Evolutionary conservation across 2,329 filamentous ascomycete genomes (phyloP).

Genomic region (Keithomyces neogunnii): DNA sequence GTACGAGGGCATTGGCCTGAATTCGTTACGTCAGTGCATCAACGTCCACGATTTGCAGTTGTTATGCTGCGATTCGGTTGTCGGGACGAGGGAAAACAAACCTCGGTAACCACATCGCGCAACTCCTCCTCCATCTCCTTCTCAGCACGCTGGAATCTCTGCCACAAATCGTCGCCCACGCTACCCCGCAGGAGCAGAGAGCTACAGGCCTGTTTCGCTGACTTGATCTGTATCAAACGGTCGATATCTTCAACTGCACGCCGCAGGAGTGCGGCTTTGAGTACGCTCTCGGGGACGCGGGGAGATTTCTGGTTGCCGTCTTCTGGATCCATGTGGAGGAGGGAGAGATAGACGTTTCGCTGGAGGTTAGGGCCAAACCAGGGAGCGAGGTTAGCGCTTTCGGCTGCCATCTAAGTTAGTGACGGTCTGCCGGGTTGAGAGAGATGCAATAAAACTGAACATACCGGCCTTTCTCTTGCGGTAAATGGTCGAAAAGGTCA

Average conservation of each 20-base stretch:
- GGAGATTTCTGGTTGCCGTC: constrained; percentile 57
- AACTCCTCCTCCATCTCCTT: constrained; percentile 97
- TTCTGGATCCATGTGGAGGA: constrained; percentile 68
- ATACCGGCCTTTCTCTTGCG: constrained; percentile 80
- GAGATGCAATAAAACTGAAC: constrained; percentile 17
- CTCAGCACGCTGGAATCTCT: constrained; percentile 84
- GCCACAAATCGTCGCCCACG: constrained; percentile 93
- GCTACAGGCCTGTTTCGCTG: constrained; percentile 79
- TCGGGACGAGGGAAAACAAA: constrained; percentile 28
- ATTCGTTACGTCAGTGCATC: neutral
- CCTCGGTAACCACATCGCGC: constrained; percentile 87
- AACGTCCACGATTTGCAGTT: too few species aligned
- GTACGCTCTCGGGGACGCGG: constrained; percentile 69
- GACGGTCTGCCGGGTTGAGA: neutral
- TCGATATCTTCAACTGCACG: constrained; percentile 90
- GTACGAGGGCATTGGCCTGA: constrained; percentile 82
- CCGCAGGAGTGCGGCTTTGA: constrained; percentile 81
- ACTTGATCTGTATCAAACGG: constrained; percentile 80
- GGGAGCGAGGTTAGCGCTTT: constrained; percentile 77
- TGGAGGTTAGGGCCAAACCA: constrained; percentile 91
- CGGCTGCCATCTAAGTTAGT: constrained; percentile 36
- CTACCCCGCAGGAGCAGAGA: constrained; percentile 80
- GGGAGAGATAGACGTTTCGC: constrained; percentile 88
- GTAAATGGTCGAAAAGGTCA: constrained; percentile 88
- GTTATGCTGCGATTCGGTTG: too few species aligned